A percentile compares a stretch with the other conserved stretches of the same genome.
These are phyloP conservation scores for Rhizoctonia solani DNA, from an alignment of 1,284 basidiomycete genomes.

Conservation along the genomic window DNA sequence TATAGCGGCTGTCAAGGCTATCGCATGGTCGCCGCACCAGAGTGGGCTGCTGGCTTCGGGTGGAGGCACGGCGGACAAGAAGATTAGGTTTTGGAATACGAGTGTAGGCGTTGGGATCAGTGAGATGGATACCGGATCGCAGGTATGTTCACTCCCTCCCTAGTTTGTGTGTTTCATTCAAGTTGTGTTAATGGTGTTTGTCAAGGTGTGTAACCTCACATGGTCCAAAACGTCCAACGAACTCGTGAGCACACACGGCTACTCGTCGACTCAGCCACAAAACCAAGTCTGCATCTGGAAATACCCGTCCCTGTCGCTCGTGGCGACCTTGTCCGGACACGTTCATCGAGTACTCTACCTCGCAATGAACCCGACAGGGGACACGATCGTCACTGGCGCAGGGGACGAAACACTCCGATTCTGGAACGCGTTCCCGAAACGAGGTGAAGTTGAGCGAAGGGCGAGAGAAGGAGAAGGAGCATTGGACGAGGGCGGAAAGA, in stretches of 20 bases:
- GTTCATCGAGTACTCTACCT: slow-evolving; percentile 94
- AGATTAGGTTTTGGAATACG: slow-evolving; percentile 98
- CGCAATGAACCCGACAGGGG: slow-evolving; percentile 95
- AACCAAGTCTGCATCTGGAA: slow-evolving; percentile 98
- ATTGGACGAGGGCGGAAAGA: slow-evolving; percentile 65
- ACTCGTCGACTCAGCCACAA: slow-evolving; percentile 89
- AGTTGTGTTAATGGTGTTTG: slow-evolving; percentile 1
- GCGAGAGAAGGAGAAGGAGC: slow-evolving; percentile 53
- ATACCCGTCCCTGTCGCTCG: slow-evolving; percentile 91
- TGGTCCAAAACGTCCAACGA: slow-evolving; percentile 97
- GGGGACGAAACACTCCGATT: slow-evolving; percentile 97
- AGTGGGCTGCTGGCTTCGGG: slow-evolving; percentile 91
- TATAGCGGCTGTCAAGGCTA: slow-evolving; percentile 95
- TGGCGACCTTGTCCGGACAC: slow-evolving; percentile 93
- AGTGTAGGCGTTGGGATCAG: slow-evolving; percentile 81
- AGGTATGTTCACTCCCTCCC: slow-evolving; percentile 65
- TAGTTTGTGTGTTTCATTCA: neutral
- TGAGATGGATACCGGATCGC: slow-evolving; percentile 89
- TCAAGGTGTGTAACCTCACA: slow-evolving; percentile 96
- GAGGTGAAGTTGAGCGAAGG: slow-evolving; percentile 52
- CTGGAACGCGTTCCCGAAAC: slow-evolving; percentile 91
- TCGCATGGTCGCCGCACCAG: slow-evolving; percentile 97
- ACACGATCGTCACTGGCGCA: slow-evolving; percentile 97
- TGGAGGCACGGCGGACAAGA: slow-evolving; percentile 98
- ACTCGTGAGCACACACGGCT: slow-evolving; percentile 96